Conservation (phyloP, 495 filamentous ascomycete genomes). For the Chaetomium cochliodes region DNA sequence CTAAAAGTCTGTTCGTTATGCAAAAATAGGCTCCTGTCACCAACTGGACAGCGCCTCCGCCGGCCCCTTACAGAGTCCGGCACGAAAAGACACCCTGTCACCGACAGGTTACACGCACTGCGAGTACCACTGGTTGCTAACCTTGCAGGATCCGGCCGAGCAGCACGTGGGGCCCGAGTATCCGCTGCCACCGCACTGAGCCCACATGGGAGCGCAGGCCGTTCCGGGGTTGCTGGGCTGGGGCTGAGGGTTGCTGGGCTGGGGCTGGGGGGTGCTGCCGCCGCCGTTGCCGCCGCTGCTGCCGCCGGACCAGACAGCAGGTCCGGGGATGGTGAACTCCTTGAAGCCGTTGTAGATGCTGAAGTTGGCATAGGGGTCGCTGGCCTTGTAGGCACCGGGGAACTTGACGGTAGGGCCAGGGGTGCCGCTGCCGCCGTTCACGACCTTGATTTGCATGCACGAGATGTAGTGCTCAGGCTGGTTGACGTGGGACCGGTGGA, state of each 20-base stretch:
- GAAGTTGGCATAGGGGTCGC: background rate
- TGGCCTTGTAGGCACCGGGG: constrained; percentile 1
- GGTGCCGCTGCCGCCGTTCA: background rate
- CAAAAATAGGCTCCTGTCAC: too few species aligned
- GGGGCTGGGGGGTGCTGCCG: background rate
- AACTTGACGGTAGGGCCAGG: background rate
- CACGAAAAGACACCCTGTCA: too few species aligned
- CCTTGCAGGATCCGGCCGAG: background rate
- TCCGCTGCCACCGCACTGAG: background rate
- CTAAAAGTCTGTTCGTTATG: too few species aligned
- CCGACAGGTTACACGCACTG: constrained; percentile 5
- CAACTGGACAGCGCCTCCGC: too few species aligned
- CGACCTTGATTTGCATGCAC: background rate
- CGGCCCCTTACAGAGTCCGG: too few species aligned
- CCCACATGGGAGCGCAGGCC: background rate
- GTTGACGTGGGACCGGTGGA: background rate
- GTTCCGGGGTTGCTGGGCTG: background rate
- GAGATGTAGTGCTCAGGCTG: constrained; percentile 1
- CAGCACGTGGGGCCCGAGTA: constrained; percentile 1
- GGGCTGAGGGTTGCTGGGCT: background rate
- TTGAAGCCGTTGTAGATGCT: constrained; percentile 1
- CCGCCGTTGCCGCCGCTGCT: background rate
- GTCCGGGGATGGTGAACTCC: background rate
- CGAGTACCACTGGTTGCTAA: background rate
- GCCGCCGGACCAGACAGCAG: background rate